Conservation (phyloP, 192 early-diverging fungal species). For the Entrophospora sp. region DNA sequence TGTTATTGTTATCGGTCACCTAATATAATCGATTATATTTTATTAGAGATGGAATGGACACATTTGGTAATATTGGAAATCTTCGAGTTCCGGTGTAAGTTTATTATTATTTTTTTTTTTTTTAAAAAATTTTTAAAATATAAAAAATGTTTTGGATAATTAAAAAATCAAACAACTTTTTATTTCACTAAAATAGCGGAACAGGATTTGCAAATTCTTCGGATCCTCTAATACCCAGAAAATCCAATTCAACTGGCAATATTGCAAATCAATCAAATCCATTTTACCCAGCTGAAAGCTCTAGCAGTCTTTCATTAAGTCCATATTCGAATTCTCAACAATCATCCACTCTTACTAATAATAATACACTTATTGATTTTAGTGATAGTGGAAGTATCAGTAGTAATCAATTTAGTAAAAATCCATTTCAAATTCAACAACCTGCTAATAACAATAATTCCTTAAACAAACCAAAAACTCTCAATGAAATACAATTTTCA, state of each 20-base stretch:
- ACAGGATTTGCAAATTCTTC: conserved; percentile 1
- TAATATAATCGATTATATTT: neutral
- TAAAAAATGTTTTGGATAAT: neutral
- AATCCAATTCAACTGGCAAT: conserved; percentile 16
- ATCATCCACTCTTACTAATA: neutral
- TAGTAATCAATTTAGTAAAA: neutral
- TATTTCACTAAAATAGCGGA: conserved; percentile 1
- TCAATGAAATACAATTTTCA: too few relatives aligned
- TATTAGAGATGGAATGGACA: conserved; percentile 44
- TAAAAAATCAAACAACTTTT: too few relatives aligned
- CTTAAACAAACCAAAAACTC: too few relatives aligned
- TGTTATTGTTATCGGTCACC: neutral
- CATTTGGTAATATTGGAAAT: conserved; percentile 45
- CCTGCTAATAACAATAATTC: too few relatives aligned
- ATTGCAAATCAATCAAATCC: conserved; percentile 2
- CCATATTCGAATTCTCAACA: neutral
- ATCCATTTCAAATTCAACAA: conserved; percentile 18
- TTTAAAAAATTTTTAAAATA: neutral
- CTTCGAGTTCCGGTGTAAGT: conserved; percentile 44
- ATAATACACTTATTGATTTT: conserved; percentile 11
- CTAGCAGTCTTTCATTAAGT: neutral
- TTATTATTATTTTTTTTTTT: neutral
- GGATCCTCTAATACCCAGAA: neutral
- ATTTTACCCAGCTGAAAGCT: neutral
- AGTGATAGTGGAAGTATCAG: too few relatives aligned